Percentiles rank a stretch among this genome's conserved stretches.
These are phyloP conservation scores for Solanum lignicaule DNA, from an alignment of 257 asterid species.

Conservation along the genomic window DNA sequence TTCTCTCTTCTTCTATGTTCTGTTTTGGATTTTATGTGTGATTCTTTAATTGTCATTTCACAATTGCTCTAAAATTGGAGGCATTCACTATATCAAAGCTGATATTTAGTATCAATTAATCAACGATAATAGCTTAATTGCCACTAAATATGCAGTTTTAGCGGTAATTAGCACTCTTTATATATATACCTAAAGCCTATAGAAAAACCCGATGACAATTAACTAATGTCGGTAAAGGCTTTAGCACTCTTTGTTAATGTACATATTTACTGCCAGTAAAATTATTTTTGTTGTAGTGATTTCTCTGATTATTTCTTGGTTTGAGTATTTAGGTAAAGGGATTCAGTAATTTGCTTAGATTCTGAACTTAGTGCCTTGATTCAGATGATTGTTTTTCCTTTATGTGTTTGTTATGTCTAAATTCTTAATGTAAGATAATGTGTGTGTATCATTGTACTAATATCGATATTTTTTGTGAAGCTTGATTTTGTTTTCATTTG, in stretches of 20 bases:
- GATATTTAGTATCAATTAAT: too few relatives aligned
- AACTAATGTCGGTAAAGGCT: too few relatives aligned
- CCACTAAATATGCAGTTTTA: too few relatives aligned
- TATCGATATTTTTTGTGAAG: not conserved
- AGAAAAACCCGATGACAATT: too few relatives aligned
- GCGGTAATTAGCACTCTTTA: not conserved
- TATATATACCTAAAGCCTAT: too few relatives aligned
- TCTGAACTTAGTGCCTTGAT: not conserved
- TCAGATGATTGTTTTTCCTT: not conserved
- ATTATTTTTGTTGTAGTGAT: not conserved
- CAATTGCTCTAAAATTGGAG: not conserved
- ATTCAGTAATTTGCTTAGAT: not conserved
- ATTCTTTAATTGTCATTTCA: not conserved
- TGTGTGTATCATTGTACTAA: not conserved
- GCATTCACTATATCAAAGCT: too few relatives aligned
- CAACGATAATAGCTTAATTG: not conserved
- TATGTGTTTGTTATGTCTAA: not conserved
- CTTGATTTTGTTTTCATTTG: not conserved
- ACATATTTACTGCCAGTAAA: too few relatives aligned
- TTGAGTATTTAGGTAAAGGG: not conserved
- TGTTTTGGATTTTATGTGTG: not conserved
- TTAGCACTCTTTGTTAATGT: not conserved
- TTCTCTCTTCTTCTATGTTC: not conserved
- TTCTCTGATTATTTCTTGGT: not conserved
- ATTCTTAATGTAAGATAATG: not conserved